A percentile compares a stretch with the other conserved stretches of the same genome.
These are phyloP conservation scores for Trichocomaceae sp. DNA, from an alignment of 2,329 filamentous ascomycete genomes.

Conservation along the genomic window DNA sequence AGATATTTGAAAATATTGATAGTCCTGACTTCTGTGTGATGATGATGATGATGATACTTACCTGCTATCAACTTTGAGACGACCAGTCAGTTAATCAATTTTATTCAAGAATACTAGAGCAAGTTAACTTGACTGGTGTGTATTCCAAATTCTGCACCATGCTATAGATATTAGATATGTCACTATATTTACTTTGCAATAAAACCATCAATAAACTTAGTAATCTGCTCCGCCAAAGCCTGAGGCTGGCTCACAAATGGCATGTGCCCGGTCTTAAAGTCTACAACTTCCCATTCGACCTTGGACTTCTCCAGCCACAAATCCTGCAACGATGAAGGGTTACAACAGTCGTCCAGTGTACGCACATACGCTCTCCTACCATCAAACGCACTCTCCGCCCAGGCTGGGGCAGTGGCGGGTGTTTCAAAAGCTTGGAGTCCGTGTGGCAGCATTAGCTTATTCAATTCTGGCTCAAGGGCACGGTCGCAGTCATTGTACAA, in stretches of 20 bases:
- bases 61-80: no score
- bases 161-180: not conserved
- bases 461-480: not conserved
- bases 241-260: conserved; percentile 2
- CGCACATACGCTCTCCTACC: not conserved
- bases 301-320: conserved; percentile 1
- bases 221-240: not conserved
- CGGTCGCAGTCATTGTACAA: conserved; percentile 1
- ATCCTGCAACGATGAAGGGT: not conserved
- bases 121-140: not conserved
- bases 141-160: not conserved
- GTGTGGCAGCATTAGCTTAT: not conserved
- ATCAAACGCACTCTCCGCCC: conserved; percentile 3
- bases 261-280: not conserved
- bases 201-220: not conserved
- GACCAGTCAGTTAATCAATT: no score
- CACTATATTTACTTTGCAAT: not conserved
- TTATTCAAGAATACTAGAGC: not conserved
- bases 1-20: no score
- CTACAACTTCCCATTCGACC: conserved; percentile 1
- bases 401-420: not conserved
- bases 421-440: not conserved
- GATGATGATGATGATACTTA: no score
- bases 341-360: not conserved
- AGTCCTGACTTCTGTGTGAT: no score